Percentiles rank a stretch among this genome's conserved stretches.
phyloP scores from a whole-genome alignment of 1,139 yeast species.

The Arxiozyma heterogenica region DNA sequence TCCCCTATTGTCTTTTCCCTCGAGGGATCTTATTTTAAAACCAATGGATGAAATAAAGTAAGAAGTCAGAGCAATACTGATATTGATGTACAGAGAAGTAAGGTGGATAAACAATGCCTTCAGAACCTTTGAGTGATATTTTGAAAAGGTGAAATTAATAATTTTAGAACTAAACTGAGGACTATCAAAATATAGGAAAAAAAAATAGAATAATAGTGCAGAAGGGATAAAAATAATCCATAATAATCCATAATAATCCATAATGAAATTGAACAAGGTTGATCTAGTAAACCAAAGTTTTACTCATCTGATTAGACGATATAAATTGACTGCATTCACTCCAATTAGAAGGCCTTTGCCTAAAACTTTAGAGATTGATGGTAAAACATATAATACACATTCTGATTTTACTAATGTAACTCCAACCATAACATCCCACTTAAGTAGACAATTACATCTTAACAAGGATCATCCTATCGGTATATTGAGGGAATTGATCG shows the following conservation, averaged over 20 bases:
- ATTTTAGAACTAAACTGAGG: not conserved
- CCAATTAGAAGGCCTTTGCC: not conserved
- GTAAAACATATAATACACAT: conserved; percentile 50
- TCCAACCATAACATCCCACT: conserved; percentile 56
- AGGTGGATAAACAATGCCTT: not conserved
- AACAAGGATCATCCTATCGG: conserved; percentile 82
- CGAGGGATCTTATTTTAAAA: not conserved
- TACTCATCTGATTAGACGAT: not conserved
- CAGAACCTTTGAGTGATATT: not conserved
- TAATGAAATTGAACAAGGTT: not conserved
- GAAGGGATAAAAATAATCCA: not conserved
- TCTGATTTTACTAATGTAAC: conserved; percentile 77
- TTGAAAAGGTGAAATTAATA: too few species aligned
- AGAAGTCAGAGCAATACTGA: not conserved
- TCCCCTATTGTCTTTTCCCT: not conserved
- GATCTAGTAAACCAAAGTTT: not conserved
- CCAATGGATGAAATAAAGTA: not conserved
- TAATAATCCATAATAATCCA: too few species aligned
- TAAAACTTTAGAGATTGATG: conserved; percentile 34
- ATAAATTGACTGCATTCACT: not conserved
- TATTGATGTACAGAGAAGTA: too few species aligned
- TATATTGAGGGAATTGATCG: conserved; percentile 66
- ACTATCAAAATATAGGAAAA: too few species aligned
- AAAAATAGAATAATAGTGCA: not conserved
- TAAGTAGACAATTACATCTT: conserved; percentile 66